phyloP scores from a whole-genome alignment of 2,329 filamentous ascomycete genomes.

The Juglanconis oblonga region DNA sequence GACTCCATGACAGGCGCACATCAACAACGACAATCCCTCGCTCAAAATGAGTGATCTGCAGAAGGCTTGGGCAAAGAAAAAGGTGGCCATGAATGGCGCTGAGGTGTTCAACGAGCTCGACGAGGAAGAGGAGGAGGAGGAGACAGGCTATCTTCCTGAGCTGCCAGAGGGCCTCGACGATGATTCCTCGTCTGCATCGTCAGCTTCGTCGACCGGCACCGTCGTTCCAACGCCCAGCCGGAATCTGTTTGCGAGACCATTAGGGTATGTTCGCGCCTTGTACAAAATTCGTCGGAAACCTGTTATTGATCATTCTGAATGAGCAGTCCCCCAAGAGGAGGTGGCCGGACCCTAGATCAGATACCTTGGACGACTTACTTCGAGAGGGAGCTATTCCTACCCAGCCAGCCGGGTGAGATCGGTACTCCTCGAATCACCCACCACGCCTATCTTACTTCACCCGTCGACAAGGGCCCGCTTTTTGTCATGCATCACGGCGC shows the following conservation, averaged over 20 bases:
- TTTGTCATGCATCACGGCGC: slow-evolving; percentile 95
- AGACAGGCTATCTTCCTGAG: slow-evolving; percentile 38
- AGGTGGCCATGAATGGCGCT: slow-evolving; percentile 57
- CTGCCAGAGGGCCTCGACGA: slow-evolving; percentile 52
- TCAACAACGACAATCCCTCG: background rate
- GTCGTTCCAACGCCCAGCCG: slow-evolving; percentile 75
- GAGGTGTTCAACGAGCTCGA: slow-evolving; percentile 51
- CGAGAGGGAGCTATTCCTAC: slow-evolving; percentile 76
- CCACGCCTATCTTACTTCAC: slow-evolving; percentile 87
- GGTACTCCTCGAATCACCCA: slow-evolving; percentile 54
- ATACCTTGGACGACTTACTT: slow-evolving; percentile 90
- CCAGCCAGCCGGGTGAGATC: slow-evolving; percentile 39
- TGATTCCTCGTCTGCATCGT: slow-evolving; percentile 74
- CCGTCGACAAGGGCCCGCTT: slow-evolving; percentile 70
- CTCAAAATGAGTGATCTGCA: slow-evolving; percentile 75
- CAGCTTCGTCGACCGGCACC: slow-evolving; percentile 91
- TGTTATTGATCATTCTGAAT: background rate
- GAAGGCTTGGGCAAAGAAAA: slow-evolving; percentile 73
- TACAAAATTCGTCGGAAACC: background rate
- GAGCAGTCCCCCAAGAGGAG: slow-evolving; percentile 39
- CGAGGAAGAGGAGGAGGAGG: slow-evolving; percentile 41
- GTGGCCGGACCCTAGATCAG: slow-evolving; percentile 57
- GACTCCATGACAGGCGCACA: background rate
- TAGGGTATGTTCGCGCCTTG: slow-evolving; percentile 51
- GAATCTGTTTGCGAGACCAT: slow-evolving; percentile 69